A percentile compares a stretch with the other conserved stretches of the same genome.
phyloP scores from a whole-genome alignment of 495 filamentous ascomycete genomes.

The Aspergillus sparsus region DNA sequence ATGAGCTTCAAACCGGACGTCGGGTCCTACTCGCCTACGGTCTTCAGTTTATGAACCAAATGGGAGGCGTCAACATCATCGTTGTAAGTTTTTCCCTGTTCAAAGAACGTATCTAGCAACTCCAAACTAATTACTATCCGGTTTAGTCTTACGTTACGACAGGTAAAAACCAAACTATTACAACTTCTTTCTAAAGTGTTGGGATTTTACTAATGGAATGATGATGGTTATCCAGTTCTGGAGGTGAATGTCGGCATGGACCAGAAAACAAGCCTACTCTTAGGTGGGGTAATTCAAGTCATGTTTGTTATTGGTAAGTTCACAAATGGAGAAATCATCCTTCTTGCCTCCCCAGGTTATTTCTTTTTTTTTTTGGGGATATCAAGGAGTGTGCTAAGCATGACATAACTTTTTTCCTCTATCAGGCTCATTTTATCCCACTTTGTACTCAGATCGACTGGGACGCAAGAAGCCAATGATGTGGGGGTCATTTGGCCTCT shows the following conservation, averaged over 20 bases:
- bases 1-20: constrained; percentile 53
- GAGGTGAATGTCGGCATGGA: constrained; percentile 50
- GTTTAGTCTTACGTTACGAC: constrained; percentile 54
- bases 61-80: constrained; percentile 54
- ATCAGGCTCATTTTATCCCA: constrained; percentile 37
- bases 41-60: constrained; percentile 31
- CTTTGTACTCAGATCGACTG: constrained; percentile 47
- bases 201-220: constrained; percentile 6
- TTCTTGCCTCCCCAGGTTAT: background rate
- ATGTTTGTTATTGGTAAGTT: constrained; percentile 39
- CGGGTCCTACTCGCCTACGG: constrained; percentile 53
- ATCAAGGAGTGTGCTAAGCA: background rate
- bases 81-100: constrained; percentile 28
- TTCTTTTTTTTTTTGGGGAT: background rate
- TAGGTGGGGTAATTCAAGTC: constrained; percentile 48
- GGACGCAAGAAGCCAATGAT: constrained; percentile 64
- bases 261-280: constrained; percentile 46
- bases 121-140: constrained; percentile 11
- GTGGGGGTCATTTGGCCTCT: constrained; percentile 53
- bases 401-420: background rate
- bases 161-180: constrained; percentile 17
- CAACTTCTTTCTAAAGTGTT: background rate
- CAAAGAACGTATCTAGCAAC: background rate
- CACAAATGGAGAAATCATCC: background rate
- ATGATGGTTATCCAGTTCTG: constrained; percentile 34